Base-by-base conservation (phyloP, 2,329 filamentous ascomycete genomes). In the Phialocephala sp. region DNA sequence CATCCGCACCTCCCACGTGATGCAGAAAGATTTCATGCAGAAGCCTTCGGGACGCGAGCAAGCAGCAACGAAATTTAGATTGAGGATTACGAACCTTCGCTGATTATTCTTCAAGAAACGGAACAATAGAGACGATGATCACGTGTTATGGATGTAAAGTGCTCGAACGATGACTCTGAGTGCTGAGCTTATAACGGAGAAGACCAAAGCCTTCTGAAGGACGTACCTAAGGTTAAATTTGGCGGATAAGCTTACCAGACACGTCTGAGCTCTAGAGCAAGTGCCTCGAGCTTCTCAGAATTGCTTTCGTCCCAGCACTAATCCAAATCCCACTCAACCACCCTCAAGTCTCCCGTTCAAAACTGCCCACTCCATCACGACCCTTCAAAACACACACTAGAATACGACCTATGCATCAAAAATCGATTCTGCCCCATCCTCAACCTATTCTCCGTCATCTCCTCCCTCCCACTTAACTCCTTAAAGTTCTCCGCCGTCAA, bases 361-460 rank as follows among this genome's bases (percentile, higher is more conserved):
- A 32, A 32, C 50, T 54, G 1, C n/a, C 50, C 39, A 59, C 32
- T 22, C 27, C 32, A 41, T 20, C 43, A 52, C 35, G 32, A 11
- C 32, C 43, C 24, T 45, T 56, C 43, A 54, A n/a, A 56, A 47
- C 24, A 64, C 55, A 52, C 61, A n/a, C 66, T 58, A 1, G 35
- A 37, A 66, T 66, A 70, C 22, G 41, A 36, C 43, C 64, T 66
- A 62, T 71, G 62, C 62, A 73, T 37, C 58, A 72, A 62, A 50
- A 67, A 72, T 55, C 70, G 64, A 66, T 69, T 69, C 64, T 72
- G 71, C n/a, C 61, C 66, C 15, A 64, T 67, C 60, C 66, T 66
- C 52, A 73, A 59, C 54, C 61, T 55, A 24, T 54, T 68, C 59
- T 71, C 66, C 4, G 62, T 65, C 63, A 73, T 70, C 1, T 72